These are phyloP conservation scores for Plenodomus lindquistii DNA, from an alignment of 2,329 filamentous ascomycete species.

Conservation along the genomic window DNA sequence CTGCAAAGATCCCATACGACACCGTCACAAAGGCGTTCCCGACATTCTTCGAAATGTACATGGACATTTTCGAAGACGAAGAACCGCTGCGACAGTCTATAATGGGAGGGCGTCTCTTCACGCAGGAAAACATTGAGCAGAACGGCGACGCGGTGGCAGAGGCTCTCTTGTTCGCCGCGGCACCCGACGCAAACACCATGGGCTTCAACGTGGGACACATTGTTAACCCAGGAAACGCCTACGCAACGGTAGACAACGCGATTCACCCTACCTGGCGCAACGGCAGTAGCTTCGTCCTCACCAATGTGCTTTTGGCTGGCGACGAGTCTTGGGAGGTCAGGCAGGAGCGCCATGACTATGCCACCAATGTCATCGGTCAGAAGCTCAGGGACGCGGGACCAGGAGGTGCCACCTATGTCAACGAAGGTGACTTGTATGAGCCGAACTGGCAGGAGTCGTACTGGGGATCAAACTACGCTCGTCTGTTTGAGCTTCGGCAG, in stretches of 20 bases:
- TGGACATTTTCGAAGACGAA: slow-evolving; percentile 44
- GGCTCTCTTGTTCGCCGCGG: slow-evolving; percentile 27
- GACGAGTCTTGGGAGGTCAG: slow-evolving; percentile 37
- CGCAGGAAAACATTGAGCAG: slow-evolving; percentile 29
- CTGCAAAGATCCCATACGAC: slow-evolving; percentile 36
- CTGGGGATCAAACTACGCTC: slow-evolving; percentile 41
- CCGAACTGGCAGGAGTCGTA: slow-evolving; percentile 43
- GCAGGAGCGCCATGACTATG: slow-evolving; percentile 28
- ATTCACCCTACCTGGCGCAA: slow-evolving; percentile 42
- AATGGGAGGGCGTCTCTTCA: slow-evolving; percentile 41
- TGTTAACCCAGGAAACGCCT: slow-evolving; percentile 36
- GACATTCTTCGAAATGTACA: slow-evolving; percentile 43
- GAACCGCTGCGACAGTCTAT: slow-evolving; percentile 31
- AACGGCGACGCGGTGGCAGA: slow-evolving; percentile 30
- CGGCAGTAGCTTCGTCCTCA: slow-evolving; percentile 42
- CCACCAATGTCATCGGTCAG: slow-evolving; percentile 38
- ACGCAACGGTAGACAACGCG: slow-evolving; percentile 37
- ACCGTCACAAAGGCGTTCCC: slow-evolving; percentile 34
- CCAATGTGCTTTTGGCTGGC: slow-evolving; percentile 35
- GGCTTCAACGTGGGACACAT: slow-evolving; percentile 41
- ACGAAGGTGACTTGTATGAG: slow-evolving; percentile 43
- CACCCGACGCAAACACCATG: slow-evolving; percentile 21
- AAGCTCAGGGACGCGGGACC: slow-evolving; percentile 35
- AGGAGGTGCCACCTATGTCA: slow-evolving; percentile 40
- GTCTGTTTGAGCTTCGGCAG: slow-evolving; percentile 32